Evolutionary conservation across 1,284 basidiomycete species (phyloP).

Genomic region (Neotropicomus parvogracilis): DNA sequence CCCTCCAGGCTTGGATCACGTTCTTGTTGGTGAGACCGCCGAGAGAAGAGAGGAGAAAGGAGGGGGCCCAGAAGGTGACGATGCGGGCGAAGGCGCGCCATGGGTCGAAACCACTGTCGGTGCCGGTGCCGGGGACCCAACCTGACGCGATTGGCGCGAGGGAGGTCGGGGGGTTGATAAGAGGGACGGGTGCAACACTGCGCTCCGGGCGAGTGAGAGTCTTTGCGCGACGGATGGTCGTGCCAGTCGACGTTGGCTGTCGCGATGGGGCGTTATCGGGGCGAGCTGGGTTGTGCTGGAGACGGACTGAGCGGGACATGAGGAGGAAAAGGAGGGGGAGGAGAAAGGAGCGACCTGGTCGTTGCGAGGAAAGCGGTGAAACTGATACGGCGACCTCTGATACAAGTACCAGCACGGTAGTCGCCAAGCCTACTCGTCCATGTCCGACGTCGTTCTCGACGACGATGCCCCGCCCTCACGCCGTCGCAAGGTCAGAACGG

Average conservation of each 20-base stretch:
- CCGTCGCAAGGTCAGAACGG: no score
- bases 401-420: no score
- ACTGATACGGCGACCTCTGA: no score
- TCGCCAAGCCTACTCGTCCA: constrained; percentile 30
- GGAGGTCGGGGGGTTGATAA: constrained; percentile 74
- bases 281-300: constrained; percentile 35
- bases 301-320: constrained; percentile 52
- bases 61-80: constrained; percentile 91
- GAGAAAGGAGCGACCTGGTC: not conserved
- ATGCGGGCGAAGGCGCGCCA: constrained; percentile 83
- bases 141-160: constrained; percentile 38
- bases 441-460: constrained; percentile 12
- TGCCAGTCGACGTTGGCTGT: constrained; percentile 48
- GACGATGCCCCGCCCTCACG: no score
- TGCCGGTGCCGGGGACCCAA: constrained; percentile 27
- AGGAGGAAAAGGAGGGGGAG: constrained; percentile 36
- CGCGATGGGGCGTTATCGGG: constrained; percentile 61
- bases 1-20: constrained; percentile 91
- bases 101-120: constrained; percentile 54
- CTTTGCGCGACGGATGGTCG: constrained; percentile 80
- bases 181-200: constrained; percentile 86
- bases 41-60: constrained; percentile 66
- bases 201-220: constrained; percentile 96
- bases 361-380: not conserved
- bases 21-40: constrained; percentile 80